These are phyloP conservation scores for Lavandula angustifolia DNA, from an alignment of 257 asterid genomes.

Conservation along the genomic window DNA sequence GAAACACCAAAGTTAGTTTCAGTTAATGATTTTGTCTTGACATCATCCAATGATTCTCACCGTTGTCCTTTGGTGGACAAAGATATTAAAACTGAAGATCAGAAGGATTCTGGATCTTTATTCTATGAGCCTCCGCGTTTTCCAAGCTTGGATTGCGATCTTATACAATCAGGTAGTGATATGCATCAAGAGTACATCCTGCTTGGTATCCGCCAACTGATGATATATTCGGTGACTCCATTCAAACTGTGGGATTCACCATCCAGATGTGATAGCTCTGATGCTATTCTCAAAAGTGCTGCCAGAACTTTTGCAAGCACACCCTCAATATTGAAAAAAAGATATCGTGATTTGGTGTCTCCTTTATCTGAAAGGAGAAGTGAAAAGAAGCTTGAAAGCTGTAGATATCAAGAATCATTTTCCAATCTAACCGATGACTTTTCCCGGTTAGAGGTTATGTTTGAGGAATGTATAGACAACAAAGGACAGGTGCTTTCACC, in stretches of 20 bases:
- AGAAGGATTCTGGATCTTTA: constrained; percentile 60
- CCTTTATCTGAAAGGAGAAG: constrained; percentile 83
- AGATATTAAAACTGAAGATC: constrained; percentile 41
- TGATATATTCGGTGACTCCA: constrained; percentile 78
- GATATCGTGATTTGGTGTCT: constrained; percentile 80
- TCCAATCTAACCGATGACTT: constrained; percentile 51
- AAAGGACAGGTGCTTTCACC: constrained; percentile 35
- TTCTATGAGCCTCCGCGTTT: constrained; percentile 92
- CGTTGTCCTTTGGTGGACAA: constrained; percentile 37
- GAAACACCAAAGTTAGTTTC: constrained; percentile 55
- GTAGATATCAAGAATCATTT: constrained; percentile 45
- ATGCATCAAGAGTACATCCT: constrained; percentile 91
- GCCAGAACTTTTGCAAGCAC: constrained; percentile 78
- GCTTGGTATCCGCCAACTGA: constrained; percentile 87
- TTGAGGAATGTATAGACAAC: constrained; percentile 52
- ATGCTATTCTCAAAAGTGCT: constrained; percentile 80
- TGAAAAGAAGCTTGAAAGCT: constrained; percentile 68
- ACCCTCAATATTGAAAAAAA: constrained; percentile 91
- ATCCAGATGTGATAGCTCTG: constrained; percentile 64
- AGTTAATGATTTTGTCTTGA: constrained; percentile 51
- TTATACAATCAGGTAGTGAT: constrained; percentile 67
- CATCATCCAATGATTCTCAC: constrained; percentile 43
- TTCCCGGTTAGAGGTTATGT: constrained; percentile 66
- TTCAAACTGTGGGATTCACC: constrained; percentile 89
- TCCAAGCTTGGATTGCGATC: constrained; percentile 93